Conservation (phyloP, 2,329 filamentous ascomycete genomes). For the Ophiostoma ips region DNA sequence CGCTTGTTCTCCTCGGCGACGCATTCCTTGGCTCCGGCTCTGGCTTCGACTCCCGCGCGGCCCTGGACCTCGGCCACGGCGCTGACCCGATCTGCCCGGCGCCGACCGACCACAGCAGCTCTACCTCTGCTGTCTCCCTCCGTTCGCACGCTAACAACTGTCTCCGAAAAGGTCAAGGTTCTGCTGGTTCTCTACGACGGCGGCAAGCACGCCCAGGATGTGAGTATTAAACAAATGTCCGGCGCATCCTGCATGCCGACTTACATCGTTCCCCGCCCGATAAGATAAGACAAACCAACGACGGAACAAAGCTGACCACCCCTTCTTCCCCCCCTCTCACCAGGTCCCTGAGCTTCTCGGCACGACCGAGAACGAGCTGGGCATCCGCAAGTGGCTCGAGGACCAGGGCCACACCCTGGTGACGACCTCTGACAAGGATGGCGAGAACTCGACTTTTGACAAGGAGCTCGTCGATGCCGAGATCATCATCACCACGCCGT, state of each 20-base stretch:
- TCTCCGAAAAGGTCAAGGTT: conserved; percentile 70
- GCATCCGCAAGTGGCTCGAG: conserved; percentile 94
- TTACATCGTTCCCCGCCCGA: background rate
- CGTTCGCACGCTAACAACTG: conserved; percentile 40
- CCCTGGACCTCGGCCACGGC: background rate
- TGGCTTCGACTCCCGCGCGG: background rate
- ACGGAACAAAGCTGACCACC: background rate
- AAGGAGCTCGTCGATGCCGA: conserved; percentile 93
- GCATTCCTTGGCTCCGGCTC: background rate
- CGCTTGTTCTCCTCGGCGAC: conserved; percentile 1
- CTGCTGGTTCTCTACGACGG: conserved; percentile 90
- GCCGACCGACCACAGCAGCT: background rate
- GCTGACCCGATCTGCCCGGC: background rate
- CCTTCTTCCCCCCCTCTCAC: too few relatives aligned
- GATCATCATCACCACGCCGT: conserved; percentile 98
- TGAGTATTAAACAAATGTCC: too few relatives aligned
- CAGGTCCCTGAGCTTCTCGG: conserved; percentile 69
- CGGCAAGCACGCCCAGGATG: conserved; percentile 73
- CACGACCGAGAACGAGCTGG: conserved; percentile 96
- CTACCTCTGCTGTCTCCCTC: background rate
- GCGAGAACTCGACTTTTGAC: conserved; percentile 84
- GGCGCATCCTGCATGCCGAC: background rate
- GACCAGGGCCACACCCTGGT: conserved; percentile 91
- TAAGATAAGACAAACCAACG: background rate
- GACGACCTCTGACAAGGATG: conserved; percentile 95